Conservation (phyloP, 164 flowering plant genomes). For the Magnolia kwangsiensis region DNA sequence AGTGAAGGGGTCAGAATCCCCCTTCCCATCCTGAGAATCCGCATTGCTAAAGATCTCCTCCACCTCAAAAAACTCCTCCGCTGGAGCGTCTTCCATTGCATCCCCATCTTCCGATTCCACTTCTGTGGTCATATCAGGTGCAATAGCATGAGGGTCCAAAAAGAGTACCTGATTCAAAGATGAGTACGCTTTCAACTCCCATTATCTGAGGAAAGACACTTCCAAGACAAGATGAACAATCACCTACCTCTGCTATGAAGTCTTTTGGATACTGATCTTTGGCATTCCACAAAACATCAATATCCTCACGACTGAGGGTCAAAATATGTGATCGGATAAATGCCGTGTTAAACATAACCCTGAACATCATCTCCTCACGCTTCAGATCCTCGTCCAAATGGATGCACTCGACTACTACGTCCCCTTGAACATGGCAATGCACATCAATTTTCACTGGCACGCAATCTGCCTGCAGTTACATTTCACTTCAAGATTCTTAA, state of each 20-base stretch:
- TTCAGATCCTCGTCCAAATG: slow-evolving; percentile 61
- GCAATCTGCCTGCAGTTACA: slow-evolving; percentile 58
- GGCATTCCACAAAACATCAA: slow-evolving; percentile 79
- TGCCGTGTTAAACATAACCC: slow-evolving; percentile 82
- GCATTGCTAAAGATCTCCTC: slow-evolving; percentile 86
- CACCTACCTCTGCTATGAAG: slow-evolving; percentile 83
- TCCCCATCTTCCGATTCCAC: slow-evolving; percentile 44
- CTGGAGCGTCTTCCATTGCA: slow-evolving; percentile 51
- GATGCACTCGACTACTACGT: slow-evolving; percentile 88
- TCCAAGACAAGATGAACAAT: slow-evolving; percentile 11
- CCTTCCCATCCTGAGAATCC: slow-evolving; percentile 48
- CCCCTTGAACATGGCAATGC: slow-evolving; percentile 81
- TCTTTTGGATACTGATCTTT: slow-evolving; percentile 74
- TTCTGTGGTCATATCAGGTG: slow-evolving; percentile 43
- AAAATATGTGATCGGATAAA: slow-evolving; percentile 67
- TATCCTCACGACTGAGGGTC: slow-evolving; percentile 66
- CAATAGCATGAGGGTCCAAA: slow-evolving; percentile 58
- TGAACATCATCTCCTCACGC: slow-evolving; percentile 79
- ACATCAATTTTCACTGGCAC: slow-evolving; percentile 62
- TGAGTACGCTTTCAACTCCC: slow-evolving; percentile 39
- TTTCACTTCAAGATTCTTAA: slow-evolving; percentile 12
- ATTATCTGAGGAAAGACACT: slow-evolving; percentile 25
- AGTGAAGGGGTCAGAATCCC: slow-evolving; percentile 15
- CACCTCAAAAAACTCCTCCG: slow-evolving; percentile 93
- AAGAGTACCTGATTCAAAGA: slow-evolving; percentile 77